These are phyloP conservation scores for Canna indica DNA, from an alignment of 176 grass and related monocot species.

Conservation along the genomic window DNA sequence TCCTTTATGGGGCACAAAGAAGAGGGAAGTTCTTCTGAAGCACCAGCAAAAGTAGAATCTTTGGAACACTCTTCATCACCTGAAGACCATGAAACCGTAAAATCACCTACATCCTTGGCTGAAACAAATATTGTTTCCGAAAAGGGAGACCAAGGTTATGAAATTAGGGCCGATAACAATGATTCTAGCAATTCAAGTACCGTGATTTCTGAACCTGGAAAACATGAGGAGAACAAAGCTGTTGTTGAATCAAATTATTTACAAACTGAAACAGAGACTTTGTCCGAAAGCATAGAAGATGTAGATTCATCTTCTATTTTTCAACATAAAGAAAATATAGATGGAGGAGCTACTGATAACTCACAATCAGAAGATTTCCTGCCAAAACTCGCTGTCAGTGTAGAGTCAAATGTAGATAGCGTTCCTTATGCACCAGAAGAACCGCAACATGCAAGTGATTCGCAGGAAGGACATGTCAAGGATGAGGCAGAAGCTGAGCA, in stretches of 20 bases:
- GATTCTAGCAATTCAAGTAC: conserved; percentile 14
- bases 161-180: conserved; percentile 15
- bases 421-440: conserved; percentile 24
- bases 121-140: conserved; percentile 24
- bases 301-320: conserved; percentile 14
- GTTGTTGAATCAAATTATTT: conserved; percentile 23
- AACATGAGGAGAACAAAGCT: conserved; percentile 16
- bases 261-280: conserved; percentile 37
- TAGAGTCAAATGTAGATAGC: conserved; percentile 23
- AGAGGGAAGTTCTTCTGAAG: conserved; percentile 40
- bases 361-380: conserved; percentile 22
- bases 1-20: conserved; percentile 80
- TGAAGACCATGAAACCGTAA: conserved; percentile 37
- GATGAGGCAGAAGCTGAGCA: conserved; percentile 23
- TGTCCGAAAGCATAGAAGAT: conserved; percentile 16
- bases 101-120: conserved; percentile 18
- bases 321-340: conserved; percentile 29
- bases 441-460: conserved; percentile 24
- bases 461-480: conserved; percentile 27
- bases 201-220: conserved; percentile 18
- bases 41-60: conserved; percentile 26
- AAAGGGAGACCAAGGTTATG: conserved; percentile 26
- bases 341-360: background rate
- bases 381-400: conserved; percentile 9
- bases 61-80: conserved; percentile 21